Evolutionary conservation across 208 protist species (phyloP).

Genomic region (Trichomonas gallinae): DNA sequence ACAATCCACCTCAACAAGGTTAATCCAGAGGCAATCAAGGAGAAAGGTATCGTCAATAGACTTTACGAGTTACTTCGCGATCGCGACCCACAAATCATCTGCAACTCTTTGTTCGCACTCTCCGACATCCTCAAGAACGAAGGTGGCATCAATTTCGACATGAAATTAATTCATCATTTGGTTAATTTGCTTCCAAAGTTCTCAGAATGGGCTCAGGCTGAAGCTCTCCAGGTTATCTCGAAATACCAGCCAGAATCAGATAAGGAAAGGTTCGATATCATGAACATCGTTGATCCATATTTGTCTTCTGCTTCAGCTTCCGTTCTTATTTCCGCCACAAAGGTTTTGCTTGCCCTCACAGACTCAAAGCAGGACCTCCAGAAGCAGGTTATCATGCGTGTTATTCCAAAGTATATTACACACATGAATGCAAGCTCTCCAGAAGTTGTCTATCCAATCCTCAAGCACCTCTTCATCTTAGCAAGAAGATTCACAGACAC

Average conservation of each 20-base stretch:
- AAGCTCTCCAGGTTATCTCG: not conserved
- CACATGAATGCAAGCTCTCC: not conserved
- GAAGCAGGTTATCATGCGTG: not conserved
- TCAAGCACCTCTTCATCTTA: not conserved
- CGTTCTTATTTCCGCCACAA: not conserved
- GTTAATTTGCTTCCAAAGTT: not conserved
- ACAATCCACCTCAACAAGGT: not conserved
- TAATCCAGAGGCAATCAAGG: not conserved
- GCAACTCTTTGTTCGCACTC: not conserved
- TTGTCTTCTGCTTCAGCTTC: not conserved
- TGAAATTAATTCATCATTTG: not conserved
- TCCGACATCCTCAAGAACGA: not conserved
- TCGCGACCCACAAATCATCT: not conserved
- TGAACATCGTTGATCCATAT: conserved; percentile 4
- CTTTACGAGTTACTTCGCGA: not conserved
- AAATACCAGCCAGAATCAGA: not conserved
- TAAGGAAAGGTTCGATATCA: not conserved
- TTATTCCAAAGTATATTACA: not conserved
- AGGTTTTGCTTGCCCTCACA: not conserved
- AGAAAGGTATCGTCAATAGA: not conserved
- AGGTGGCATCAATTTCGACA: not conserved
- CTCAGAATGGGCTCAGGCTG: not conserved
- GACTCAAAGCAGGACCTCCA: not conserved
- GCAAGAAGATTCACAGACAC: not conserved
- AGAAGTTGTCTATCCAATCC: not conserved